A percentile compares a stretch with the other conserved stretches of the same genome.
These are phyloP conservation scores for Pseudopyricularia javanii DNA, from an alignment of 2,329 filamentous ascomycete genomes.

Conservation along the genomic window DNA sequence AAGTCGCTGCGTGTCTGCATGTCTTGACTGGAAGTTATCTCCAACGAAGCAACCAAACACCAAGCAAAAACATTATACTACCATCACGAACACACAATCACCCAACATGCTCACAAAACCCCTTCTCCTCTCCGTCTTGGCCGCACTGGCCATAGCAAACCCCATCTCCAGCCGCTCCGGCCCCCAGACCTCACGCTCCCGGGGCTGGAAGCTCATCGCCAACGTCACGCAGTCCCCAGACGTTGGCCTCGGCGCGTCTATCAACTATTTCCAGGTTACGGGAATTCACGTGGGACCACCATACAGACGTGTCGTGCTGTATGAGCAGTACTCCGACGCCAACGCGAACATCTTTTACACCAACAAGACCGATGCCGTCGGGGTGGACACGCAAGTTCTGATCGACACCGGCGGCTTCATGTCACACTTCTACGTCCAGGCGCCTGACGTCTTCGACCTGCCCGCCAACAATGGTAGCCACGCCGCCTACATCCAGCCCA, in stretches of 20 bases:
- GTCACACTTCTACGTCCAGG: conserved; percentile 18
- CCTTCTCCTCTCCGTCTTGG: not conserved
- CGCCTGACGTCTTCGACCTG: conserved; percentile 5
- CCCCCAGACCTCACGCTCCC: not conserved
- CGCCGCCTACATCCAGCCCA: conserved; percentile 21
- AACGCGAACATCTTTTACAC: conserved; percentile 30
- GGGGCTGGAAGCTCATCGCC: conserved; percentile 4
- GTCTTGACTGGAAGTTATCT: too few species aligned
- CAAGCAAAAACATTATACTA: not conserved
- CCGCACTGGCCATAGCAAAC: conserved; percentile 1
- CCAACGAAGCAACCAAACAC: not conserved
- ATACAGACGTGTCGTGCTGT: conserved; percentile 22
- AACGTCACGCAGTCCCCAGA: conserved; percentile 26
- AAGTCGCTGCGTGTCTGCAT: too few species aligned
- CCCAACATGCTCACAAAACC: not conserved
- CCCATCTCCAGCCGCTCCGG: not conserved
- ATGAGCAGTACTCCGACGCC: conserved; percentile 6
- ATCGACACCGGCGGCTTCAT: conserved; percentile 23
- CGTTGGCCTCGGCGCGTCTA: conserved; percentile 24
- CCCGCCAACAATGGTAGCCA: conserved; percentile 12
- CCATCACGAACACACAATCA: not conserved
- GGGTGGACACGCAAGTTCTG: conserved; percentile 22
- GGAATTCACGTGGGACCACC: conserved; percentile 31
- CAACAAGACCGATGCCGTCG: conserved; percentile 27
- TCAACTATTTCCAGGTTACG: conserved; percentile 25